Evolutionary conservation across 345 rosid genomes (phyloP), one percentile per base, ranked within the genome.

Genomic region (Nephelium lappaceum): DNA sequence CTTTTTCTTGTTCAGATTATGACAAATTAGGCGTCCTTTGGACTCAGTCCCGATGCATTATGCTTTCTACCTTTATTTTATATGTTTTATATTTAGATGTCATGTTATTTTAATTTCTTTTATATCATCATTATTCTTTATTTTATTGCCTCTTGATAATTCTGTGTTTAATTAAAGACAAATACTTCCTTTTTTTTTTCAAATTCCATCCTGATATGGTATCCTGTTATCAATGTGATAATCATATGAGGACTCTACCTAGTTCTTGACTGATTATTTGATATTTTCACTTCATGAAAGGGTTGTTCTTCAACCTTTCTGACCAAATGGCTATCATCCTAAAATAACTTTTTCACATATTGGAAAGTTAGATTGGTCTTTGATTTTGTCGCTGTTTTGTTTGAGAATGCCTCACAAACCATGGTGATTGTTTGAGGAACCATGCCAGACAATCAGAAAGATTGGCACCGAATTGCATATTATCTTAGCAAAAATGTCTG

Each of bases 51-150:
- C 55, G 8, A 21, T 72, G 60, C 31, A 38, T 14, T 53, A 9
- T 71, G 24, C 8, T 31, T 47, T 53, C 69, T 42, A 18, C 63
- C 24, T 12, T 51, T 71, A 53, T 25, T n/a, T 71, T 71, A 71
- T 21, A 1, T 45, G 43, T 27, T 31, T 10, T 27, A 27, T 42
- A 31, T 16, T 24, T 45, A 47, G 31, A 41, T 42, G n/a, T 45
- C 55, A 47, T 24, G 58, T 45, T 69, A 25, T 71, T 68, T 51
- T 55, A 71, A 71, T 9, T 16, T 31, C 19, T 51, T 53, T 51
- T 71, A 39, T 67, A 2, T 12, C 21, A 18, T 67, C 11, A 16
- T 67, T 16, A 18, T 65, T 39, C 45, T 15, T 31, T 14, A 16
- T 53, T 53, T 16, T 16, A 53, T 16, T 18, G 58, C n/a, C 58